Evolutionary conservation across 495 filamentous ascomycete species (phyloP), one percentile per base, ranked within the genome.

Genomic region (Staphylotrichum longicolle): DNA sequence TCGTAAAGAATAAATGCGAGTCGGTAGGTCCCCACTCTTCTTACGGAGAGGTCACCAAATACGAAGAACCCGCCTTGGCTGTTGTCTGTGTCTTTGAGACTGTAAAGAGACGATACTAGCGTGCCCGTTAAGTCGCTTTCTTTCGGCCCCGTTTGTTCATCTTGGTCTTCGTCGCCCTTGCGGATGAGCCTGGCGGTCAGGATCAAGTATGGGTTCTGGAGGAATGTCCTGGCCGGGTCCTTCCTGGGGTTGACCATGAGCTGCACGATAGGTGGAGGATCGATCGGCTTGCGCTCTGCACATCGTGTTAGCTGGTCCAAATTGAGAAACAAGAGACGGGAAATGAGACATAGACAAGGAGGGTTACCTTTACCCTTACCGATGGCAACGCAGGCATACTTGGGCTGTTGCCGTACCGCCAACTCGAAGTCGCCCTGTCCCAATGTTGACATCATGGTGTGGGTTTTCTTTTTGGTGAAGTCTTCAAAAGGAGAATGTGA

Each of bases 51-150:
- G 72, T 98, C 94, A 6, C 90, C 89, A 75, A 96, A 98, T n/a
- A 98, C 90, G 63, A 98, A 98, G 78, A 95, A 98, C 2, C 89
- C 92, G 11, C 91, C 93, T 80, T 97, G 93, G 83, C 68, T 85
- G 73, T 98, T 96, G 70, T 93, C 85, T 12, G 88, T 85, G 71
- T 98, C 92, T 74, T 98, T 98, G 63, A 98, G 76, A 54, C 91
- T 85, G 75, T 98, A 93, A 55, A 96, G 82, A 32, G 94, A 98
- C 20, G 94, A 98, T 34, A 93, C 91, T 57, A 93, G 76, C 27
- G 89, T 91, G 30, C 94, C 94, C 33, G 74, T 71, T 64, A 81
- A 67, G 51, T 77, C 70, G 61, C 78, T 78, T 54, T 87, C 85
- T 50, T 96, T 80, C 10, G 86, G 59, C 12, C 66, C 67, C 1